Percentiles rank a stretch among this genome's conserved stretches.
Evolutionary conservation across 805 yeast species (phyloP).

Genomic region (Cyberlindnera xishuangbannaensis): DNA sequence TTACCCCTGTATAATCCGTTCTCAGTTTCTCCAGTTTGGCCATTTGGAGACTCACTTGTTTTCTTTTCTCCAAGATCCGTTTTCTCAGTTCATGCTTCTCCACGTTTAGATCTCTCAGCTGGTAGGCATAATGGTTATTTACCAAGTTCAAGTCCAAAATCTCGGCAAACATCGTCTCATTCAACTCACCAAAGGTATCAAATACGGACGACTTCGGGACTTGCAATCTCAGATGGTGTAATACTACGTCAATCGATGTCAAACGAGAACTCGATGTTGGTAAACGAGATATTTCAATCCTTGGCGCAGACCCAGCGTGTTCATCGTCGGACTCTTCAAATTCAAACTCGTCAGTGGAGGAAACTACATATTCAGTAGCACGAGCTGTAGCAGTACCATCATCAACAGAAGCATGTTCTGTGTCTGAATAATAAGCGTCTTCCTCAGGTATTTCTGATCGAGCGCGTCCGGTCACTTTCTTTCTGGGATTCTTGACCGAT

Average conservation of each 20-base stretch:
- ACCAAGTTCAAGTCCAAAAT: constrained; percentile 32
- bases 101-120: constrained; percentile 25
- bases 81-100: constrained; percentile 27
- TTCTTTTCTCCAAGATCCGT: constrained; percentile 26
- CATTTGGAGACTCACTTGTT: constrained; percentile 22
- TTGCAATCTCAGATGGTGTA: constrained; percentile 9
- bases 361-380: constrained; percentile 2
- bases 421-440: too few relatives aligned
- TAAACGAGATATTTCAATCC: constrained; percentile 23
- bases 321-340: constrained; percentile 7
- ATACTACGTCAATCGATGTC: constrained; percentile 18
- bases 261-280: constrained; percentile 17
- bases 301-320: constrained; percentile 4
- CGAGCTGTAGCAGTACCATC: not conserved
- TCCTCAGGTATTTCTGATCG: not conserved
- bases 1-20: constrained; percentile 21
- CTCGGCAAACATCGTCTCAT: constrained; percentile 26
- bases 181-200: constrained; percentile 18
- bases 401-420: too few relatives aligned
- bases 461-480: constrained; percentile 2
- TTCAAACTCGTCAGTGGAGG: constrained; percentile 6
- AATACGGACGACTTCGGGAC: constrained; percentile 7
- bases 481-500: constrained; percentile 2
- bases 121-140: constrained; percentile 28
- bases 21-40: constrained; percentile 22